phyloP scores from a whole-genome alignment of 2,329 filamentous ascomycete species.

The Chaetomium sp. region DNA sequence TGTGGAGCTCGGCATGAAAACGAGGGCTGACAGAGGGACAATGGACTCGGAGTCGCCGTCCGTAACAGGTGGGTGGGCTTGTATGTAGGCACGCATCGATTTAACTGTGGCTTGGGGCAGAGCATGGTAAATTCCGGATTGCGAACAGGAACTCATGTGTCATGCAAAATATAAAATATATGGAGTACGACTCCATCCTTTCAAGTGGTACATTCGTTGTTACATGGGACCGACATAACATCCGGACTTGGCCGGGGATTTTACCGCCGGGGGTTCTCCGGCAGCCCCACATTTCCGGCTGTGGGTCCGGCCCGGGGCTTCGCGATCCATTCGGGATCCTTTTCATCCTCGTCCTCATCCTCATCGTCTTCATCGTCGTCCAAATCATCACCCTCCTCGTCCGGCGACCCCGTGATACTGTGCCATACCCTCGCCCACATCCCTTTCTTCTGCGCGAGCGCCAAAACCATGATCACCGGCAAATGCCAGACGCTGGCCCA shows the following conservation, averaged over 20 bases:
- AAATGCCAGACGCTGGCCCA: slow-evolving; percentile 98
- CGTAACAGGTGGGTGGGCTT: background rate
- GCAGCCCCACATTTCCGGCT: slow-evolving; percentile 1
- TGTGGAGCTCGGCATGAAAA: background rate
- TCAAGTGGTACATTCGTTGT: background rate
- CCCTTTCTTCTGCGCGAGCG: slow-evolving; percentile 88
- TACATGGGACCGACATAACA: background rate
- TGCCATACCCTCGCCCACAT: slow-evolving; percentile 80
- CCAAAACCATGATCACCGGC: slow-evolving; percentile 80
- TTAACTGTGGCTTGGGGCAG: background rate
- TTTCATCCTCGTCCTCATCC: slow-evolving; percentile 54
- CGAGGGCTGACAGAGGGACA: slow-evolving; percentile 1
- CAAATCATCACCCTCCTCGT: slow-evolving; percentile 42
- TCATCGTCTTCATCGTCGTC: slow-evolving; percentile 61
- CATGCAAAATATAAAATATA: background rate
- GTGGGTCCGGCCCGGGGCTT: background rate
- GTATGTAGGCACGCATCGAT: background rate
- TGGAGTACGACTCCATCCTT: background rate
- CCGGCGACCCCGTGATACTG: slow-evolving; percentile 53
- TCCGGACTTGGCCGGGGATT: background rate
- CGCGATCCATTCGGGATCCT: slow-evolving; percentile 32
- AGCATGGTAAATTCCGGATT: background rate
- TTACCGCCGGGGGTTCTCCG: background rate
- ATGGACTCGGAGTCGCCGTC: background rate
- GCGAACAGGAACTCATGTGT: background rate